These are phyloP conservation scores for Thuidium tamariscinum DNA, from an alignment of 225 moss, liverwort and hornwort species.

Conservation along the genomic window DNA sequence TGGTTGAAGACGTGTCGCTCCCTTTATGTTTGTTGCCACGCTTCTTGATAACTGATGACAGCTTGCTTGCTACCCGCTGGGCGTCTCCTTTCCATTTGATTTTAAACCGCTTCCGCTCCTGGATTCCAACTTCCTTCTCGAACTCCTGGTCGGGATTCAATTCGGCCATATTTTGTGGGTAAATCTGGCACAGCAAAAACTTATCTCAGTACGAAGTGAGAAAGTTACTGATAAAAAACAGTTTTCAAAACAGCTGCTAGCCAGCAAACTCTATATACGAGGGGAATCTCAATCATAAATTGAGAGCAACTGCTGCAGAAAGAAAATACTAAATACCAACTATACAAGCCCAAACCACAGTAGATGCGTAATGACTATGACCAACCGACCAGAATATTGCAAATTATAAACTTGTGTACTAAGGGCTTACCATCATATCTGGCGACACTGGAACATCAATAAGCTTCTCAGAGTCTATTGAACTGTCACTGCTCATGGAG, in stretches of 20 bases:
- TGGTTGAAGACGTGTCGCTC: conserved; percentile 18
- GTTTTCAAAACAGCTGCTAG: neutral
- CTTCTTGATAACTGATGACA: conserved; percentile 56
- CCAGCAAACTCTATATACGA: neutral
- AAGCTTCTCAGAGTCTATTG: conserved; percentile 32
- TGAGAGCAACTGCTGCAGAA: neutral
- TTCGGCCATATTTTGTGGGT: neutral
- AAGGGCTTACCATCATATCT: conserved; percentile 23
- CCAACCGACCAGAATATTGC: neutral
- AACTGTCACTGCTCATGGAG: conserved; percentile 51
- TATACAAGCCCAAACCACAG: neutral
- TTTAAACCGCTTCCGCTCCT: conserved; percentile 33
- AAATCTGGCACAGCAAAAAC: conserved; percentile 2
- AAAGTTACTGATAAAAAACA: neutral
- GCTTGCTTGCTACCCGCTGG: conserved; percentile 36
- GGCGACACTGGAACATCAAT: conserved; percentile 29
- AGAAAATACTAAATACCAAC: neutral
- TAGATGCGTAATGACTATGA: neutral
- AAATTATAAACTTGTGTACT: neutral
- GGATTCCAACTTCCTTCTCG: conserved; percentile 15
- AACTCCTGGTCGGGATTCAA: neutral
- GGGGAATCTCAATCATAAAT: neutral
- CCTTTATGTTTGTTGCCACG: conserved; percentile 17
- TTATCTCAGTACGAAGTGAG: neutral
- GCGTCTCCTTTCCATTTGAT: conserved; percentile 54